Base-by-base conservation (phyloP, 768 basidiomycete species). In the Arthromyces matolae region DNA sequence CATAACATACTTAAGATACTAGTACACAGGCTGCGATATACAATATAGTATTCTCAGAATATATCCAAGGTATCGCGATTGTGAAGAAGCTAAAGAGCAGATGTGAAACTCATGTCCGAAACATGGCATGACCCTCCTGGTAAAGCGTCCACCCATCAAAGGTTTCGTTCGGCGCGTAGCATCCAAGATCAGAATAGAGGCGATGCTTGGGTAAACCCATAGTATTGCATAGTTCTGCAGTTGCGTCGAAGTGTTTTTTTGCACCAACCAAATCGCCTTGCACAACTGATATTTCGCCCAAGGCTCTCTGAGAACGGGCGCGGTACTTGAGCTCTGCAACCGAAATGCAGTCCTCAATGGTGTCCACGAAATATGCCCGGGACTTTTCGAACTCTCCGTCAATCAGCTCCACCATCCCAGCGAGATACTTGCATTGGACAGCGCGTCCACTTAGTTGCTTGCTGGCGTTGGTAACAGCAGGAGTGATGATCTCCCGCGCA, bases 71-170 rank as follows among this genome's bases (percentile, higher is more conserved):
- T n/a, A n/a, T n/a, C n/a, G n/a, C n/a, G n/a, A n/a, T n/a, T n/a
- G n/a, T n/a, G n/a, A n/a, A n/a, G n/a, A n/a, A n/a, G n/a, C n/a
- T n/a, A n/a, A n/a, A n/a, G n/a, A n/a, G n/a, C n/a, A n/a, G n/a
- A n/a, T n/a, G n/a, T n/a, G n/a, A n/a, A 33, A 33, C 32, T 25
- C 16, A 41, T 5, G 39, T 41, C 25, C 43, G 24, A 45, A 31
- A 46, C 35, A 38, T 29, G 14, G 12, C 8, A 38, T 46, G 24
- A 35, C 32, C 41, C 24, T 49, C 41, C 8, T 43, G 42, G 27
- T 42, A 42, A 19, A 46, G 28, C 4, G 35, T 44, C 51, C 51
- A 47, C 22, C 46, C 51, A 5, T 48, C 10, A 13, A 47, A 39
- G 4, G 20, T 39, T 13, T 48, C 41, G 27, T 20, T 34, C 22